Evolutionary conservation across 768 basidiomycete genomes (phyloP), one percentile per base, ranked within the genome.

Genomic region (Hygrocybe coccinea): DNA sequence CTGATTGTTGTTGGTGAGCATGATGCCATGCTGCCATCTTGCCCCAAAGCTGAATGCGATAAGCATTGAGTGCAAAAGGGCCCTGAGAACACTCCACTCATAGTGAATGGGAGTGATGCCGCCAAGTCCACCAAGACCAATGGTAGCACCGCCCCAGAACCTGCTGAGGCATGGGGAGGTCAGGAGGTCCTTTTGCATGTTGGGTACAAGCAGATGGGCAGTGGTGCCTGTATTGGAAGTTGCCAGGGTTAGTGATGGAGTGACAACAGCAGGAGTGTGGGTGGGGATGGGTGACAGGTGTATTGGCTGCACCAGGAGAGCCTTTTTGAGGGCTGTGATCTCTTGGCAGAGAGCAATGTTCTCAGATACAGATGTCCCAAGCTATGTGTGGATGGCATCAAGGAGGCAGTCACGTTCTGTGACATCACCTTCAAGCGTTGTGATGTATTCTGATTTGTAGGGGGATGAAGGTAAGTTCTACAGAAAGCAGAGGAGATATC

Each of bases 21-120:
- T 73, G 73, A 21, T 82, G 87, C 61, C 91, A 90, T 33, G 84
- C 78, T 0, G 91, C 91, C 84, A 95, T 89, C 72, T 87, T 83
- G 34, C 85, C 82, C 94, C 93, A 95, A 0, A 97, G 76, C 58
- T 95, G 93, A 89, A 93, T 93, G 39, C 93, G 81, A 66, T 87
- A 87, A 66, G 85, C 81, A 71, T 95, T 91, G 60, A 95, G 74
- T 1, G 81, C 84, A 9, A 33, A 14, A 45, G 35, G 1, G 52
- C 54, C 57, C 59, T 62, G 45, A 54, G 50, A 47, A 58, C 52
- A 25, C 37, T 47, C 55, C 51, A 59, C 59, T 92, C 89, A 2
- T 89, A 83, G 66, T 95, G 91, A 21, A 93, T 91, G 37, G 88
- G 87, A 0, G 90, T 94, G 61, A 87, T 77, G 1, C 89, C 89